Evolutionary conservation across 106 monocot genomes (phyloP).

Genomic region (Dioscorea dumetorum): DNA sequence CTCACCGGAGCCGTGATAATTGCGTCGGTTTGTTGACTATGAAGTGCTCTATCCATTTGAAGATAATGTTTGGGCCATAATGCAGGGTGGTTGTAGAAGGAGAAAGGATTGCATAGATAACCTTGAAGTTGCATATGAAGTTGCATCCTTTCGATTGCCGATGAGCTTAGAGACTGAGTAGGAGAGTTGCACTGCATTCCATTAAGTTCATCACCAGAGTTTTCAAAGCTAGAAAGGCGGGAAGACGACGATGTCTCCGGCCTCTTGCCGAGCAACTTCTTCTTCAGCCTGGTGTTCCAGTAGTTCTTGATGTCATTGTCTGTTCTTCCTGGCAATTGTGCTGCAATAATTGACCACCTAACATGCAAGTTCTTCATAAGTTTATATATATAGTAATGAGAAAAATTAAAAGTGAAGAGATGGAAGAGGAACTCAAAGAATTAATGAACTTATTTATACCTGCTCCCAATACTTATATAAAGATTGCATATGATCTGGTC

Average conservation of each 20-base stretch:
- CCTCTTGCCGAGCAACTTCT: slow-evolving; percentile 30
- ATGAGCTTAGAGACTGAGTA: slow-evolving; percentile 20
- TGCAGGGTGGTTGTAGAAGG: slow-evolving; percentile 36
- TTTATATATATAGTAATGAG: too few species aligned
- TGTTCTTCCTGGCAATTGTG: slow-evolving; percentile 56
- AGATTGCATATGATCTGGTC: slow-evolving; percentile 50
- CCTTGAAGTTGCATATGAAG: slow-evolving; percentile 49
- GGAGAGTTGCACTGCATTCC: neutral
- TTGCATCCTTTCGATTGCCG: slow-evolving; percentile 53
- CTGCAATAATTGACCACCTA: slow-evolving; percentile 64
- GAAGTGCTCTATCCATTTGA: neutral
- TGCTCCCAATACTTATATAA: slow-evolving; percentile 59
- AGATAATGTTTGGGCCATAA: slow-evolving; percentile 23
- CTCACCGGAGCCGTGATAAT: neutral
- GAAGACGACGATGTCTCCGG: slow-evolving; percentile 14
- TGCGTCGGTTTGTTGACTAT: slow-evolving; percentile 3
- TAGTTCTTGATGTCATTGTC: slow-evolving; percentile 60
- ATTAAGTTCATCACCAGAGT: neutral
- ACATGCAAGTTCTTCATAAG: neutral
- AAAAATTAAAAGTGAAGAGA: neutral
- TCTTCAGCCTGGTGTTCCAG: slow-evolving; percentile 45
- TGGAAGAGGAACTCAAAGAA: neutral
- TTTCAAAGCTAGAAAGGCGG: neutral
- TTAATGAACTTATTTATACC: slow-evolving; percentile 18
- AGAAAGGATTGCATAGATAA: slow-evolving; percentile 16